These are phyloP conservation scores for Cyberlindnera xishuangbannaensis DNA, from an alignment of 805 yeast species.

Conservation along the genomic window DNA sequence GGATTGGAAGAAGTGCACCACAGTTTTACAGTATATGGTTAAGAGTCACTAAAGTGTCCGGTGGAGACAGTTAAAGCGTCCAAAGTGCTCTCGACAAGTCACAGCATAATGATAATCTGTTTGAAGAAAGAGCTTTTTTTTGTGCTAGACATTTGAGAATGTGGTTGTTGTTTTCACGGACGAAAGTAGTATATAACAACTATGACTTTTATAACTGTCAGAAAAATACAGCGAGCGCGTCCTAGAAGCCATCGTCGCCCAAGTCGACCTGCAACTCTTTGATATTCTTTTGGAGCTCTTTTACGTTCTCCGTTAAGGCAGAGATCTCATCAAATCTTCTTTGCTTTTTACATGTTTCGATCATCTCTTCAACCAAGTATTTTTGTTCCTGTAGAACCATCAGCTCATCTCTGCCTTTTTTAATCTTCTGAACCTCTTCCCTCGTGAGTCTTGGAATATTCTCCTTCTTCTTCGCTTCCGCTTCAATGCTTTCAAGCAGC, in stretches of 20 bases:
- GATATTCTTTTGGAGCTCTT: conserved; percentile 7
- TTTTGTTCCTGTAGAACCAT: conserved; percentile 86
- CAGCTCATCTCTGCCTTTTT: conserved; percentile 61
- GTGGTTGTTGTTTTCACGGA: too few relatives aligned
- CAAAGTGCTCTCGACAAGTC: too few relatives aligned
- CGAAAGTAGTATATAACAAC: too few relatives aligned
- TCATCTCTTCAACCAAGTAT: conserved; percentile 62
- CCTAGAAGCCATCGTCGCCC: conserved; percentile 49
- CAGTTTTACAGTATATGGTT: too few relatives aligned
- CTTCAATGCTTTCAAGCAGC: conserved; percentile 28
- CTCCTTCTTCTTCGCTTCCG: conserved; percentile 12
- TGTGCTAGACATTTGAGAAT: too few relatives aligned
- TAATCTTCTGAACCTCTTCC: conserved; percentile 47
- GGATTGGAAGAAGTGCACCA: too few relatives aligned
- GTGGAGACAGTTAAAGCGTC: too few relatives aligned
- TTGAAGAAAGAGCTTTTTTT: too few relatives aligned
- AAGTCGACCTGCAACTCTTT: conserved; percentile 32
- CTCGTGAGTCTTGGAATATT: conserved; percentile 20
- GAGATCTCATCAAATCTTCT: conserved; percentile 74
- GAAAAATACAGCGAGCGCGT: too few relatives aligned
- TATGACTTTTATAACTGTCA: too few relatives aligned
- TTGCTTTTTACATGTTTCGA: conserved; percentile 53
- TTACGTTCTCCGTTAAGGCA: conserved; percentile 52
- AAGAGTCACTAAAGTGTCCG: too few relatives aligned
- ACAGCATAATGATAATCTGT: too few relatives aligned